Evolutionary conservation across 2,329 filamentous ascomycete species (phyloP).

Genomic region (Berkeleyomyces rouxiae): DNA sequence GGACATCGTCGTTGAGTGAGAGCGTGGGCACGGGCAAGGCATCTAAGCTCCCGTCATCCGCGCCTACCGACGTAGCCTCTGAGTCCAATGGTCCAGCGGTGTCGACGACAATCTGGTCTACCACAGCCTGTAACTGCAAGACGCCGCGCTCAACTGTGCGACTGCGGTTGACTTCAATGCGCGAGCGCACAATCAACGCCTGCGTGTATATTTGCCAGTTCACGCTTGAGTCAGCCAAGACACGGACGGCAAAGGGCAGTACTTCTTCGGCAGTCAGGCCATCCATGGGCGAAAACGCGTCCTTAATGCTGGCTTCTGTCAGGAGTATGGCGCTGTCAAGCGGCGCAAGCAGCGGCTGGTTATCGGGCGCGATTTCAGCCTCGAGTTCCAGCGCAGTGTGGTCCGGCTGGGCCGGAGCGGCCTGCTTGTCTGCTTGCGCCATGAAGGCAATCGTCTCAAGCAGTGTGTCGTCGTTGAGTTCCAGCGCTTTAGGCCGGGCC

Average conservation of each 20-base stretch:
- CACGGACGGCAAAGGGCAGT: conserved; percentile 73
- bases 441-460: conserved; percentile 75
- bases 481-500: conserved; percentile 47
- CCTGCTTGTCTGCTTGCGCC: conserved; percentile 16
- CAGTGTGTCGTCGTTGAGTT: conserved; percentile 83
- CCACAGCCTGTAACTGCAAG: conserved; percentile 82
- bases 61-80: background rate
- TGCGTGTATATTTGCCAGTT: conserved; percentile 99
- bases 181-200: conserved; percentile 70
- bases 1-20: conserved; percentile 18
- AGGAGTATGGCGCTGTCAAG: conserved; percentile 84
- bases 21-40: background rate
- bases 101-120: conserved; percentile 87
- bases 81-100: conserved; percentile 32
- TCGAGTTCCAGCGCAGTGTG: conserved; percentile 27
- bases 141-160: conserved; percentile 80
- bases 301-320: conserved; percentile 74
- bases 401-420: conserved; percentile 31
- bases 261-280: conserved; percentile 87
- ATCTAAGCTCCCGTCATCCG: background rate
- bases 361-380: conserved; percentile 50
- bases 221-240: conserved; percentile 72
- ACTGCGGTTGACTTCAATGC: conserved; percentile 76
- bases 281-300: conserved; percentile 68
- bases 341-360: conserved; percentile 66